A percentile compares a stretch with the other conserved stretches of the same genome.
Conservation (phyloP, 495 filamentous ascomycete species). For the Amniculicola lignicola region DNA sequence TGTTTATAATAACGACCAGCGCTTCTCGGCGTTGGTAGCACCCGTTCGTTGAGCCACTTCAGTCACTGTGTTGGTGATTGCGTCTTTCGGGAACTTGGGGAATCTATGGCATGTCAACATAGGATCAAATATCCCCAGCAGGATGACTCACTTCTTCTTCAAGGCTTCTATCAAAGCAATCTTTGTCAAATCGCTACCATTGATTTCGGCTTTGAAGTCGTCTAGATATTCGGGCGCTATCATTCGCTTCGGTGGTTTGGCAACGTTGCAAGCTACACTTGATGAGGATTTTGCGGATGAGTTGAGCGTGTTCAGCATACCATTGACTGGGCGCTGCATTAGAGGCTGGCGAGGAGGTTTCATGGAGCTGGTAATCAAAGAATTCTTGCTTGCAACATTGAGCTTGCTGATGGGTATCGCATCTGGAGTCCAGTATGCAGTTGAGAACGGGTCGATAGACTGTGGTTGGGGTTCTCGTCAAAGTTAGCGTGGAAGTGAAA, state of each 20-base stretch:
- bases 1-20: constrained; percentile 49
- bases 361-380: constrained; percentile 40
- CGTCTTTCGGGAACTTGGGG: constrained; percentile 65
- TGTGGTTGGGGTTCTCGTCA: constrained; percentile 44
- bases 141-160: constrained; percentile 55
- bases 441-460: constrained; percentile 82
- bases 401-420: constrained; percentile 8
- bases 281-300: neutral
- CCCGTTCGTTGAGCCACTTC: constrained; percentile 66
- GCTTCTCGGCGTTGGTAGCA: constrained; percentile 60
- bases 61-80: constrained; percentile 69
- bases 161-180: constrained; percentile 70
- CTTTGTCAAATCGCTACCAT: constrained; percentile 72
- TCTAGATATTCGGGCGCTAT: constrained; percentile 61
- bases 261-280: constrained; percentile 5
- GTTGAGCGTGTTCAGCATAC: constrained; percentile 29
- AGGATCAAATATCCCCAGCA: neutral
- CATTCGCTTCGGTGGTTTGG: constrained; percentile 45
- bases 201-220: constrained; percentile 69
- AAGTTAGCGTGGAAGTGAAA: constrained; percentile 9
- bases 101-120: constrained; percentile 49
- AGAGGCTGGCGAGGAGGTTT: constrained; percentile 25
- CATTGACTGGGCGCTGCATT: constrained; percentile 19
- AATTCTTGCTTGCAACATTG: constrained; percentile 16
- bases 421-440: constrained; percentile 65